A percentile compares a stretch with the other conserved stretches of the same genome.
phyloP scores from a whole-genome alignment of 176 grass and related monocot genomes.

The barley (Hordeum vulgare) region DNA sequence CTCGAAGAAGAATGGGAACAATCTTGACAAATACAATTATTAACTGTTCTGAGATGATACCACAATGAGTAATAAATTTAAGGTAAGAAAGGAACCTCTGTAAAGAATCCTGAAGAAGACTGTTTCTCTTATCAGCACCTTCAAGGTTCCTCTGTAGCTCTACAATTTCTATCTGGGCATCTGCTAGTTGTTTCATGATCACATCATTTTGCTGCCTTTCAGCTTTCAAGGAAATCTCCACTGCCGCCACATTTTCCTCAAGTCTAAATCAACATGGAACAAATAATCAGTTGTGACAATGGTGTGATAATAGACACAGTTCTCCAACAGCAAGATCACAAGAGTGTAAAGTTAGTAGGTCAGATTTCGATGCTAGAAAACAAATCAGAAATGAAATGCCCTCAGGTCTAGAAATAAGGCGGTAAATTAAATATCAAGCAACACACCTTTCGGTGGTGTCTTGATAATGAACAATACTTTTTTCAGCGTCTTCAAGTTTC shows the following conservation, averaged over 20 bases:
- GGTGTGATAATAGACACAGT: not conserved
- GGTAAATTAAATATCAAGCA: constrained; percentile 18
- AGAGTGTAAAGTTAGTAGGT: not conserved
- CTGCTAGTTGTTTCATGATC: constrained; percentile 43
- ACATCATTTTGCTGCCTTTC: constrained; percentile 48
- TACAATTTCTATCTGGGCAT: constrained; percentile 39
- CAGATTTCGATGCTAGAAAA: constrained; percentile 11
- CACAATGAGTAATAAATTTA: constrained; percentile 9
- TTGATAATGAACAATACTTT: constrained; percentile 43
- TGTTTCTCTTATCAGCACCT: constrained; percentile 42
- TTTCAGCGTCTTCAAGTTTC: constrained; percentile 56
- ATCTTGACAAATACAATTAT: not conserved
- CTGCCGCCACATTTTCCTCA: constrained; percentile 33
- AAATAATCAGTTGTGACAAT: constrained; percentile 15
- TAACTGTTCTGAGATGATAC: not conserved
- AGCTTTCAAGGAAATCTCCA: constrained; percentile 46
- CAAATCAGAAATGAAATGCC: constrained; percentile 14
- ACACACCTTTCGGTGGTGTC: constrained; percentile 50
- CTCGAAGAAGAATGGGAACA: constrained; percentile 13
- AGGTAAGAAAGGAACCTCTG: constrained; percentile 57
- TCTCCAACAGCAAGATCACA: constrained; percentile 20
- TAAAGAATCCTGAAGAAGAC: constrained; percentile 57
- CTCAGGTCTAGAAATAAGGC: not conserved
- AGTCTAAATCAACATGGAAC: constrained; percentile 39
- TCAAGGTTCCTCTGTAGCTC: constrained; percentile 56